These are phyloP conservation scores for Rhodotorula sp. DNA, from an alignment of 1,284 basidiomycete species.

Conservation along the genomic window DNA sequence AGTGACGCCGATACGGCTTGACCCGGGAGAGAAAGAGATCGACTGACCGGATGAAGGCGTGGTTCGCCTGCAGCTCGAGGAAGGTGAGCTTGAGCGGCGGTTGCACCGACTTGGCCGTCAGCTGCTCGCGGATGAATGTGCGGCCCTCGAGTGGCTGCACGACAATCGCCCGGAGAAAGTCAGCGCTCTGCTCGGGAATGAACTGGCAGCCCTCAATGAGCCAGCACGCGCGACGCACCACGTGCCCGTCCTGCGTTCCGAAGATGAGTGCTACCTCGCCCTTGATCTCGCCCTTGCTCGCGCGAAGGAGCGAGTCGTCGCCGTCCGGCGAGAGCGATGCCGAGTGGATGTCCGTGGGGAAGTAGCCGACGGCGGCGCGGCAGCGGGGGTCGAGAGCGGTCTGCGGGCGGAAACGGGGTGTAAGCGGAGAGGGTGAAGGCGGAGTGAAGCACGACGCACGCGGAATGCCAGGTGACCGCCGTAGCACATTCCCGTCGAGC, in stretches of 20 bases:
- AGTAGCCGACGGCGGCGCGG: constrained; percentile 84
- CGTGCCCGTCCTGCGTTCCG: constrained; percentile 73
- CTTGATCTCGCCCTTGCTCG: constrained; percentile 70
- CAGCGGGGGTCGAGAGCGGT: constrained; percentile 82
- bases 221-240: constrained; percentile 14
- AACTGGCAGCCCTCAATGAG: background rate
- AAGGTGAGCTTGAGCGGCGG: constrained; percentile 19
- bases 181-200: background rate
- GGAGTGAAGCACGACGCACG: background rate
- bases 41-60: constrained; percentile 75
- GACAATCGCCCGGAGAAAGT: constrained; percentile 43
- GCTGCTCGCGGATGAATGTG: constrained; percentile 73
- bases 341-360: constrained; percentile 64
- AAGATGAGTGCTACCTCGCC: constrained; percentile 91
- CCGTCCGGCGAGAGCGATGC: constrained; percentile 54
- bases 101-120: constrained; percentile 62
- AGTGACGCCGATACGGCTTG: background rate
- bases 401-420: constrained; percentile 52
- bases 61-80: constrained; percentile 80
- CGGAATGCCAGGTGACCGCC: constrained; percentile 64
- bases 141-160: constrained; percentile 84
- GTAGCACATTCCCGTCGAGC: constrained; percentile 62
- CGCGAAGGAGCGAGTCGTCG: constrained; percentile 82
- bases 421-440: background rate
- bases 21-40: too few relatives aligned